Base-by-base conservation (phyloP, 306 rosid species). In the Cyamopsis tetragonoloba region DNA sequence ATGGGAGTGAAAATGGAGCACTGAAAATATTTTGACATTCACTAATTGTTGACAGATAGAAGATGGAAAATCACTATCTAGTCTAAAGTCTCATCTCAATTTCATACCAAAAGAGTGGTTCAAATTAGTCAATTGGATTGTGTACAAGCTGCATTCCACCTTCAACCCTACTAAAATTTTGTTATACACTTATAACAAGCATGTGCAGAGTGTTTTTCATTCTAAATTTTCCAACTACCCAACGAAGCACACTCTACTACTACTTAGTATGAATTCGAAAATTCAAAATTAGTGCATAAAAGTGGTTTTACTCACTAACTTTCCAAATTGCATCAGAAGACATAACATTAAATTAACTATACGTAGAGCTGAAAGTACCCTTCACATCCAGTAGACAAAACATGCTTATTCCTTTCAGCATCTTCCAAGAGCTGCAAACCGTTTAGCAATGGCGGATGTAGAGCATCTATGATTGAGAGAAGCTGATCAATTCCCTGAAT, bases 371-470 rank as follows among this genome's bases (percentile, higher is more conserved):
- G 14, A 59, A 48, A 81, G 53, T 84, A 87, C 97, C 97, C 82
- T 69, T 90, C 82, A 77, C 70, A 84, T 35, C 95, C 97, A 68
- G 88, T 83, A 56, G 84, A 66, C 26, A 87, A 72, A 48, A 83
- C 73, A 57, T 37, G 86, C 26, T 80, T 80, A 75, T 66, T 75
- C 78, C 58, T 53, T 28, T 53, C 44, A 50, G 75, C 68, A 31
- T 80, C 81, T 66, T 76, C 76, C 55, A 80, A 19, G 7, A 80
- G 76, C 56, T 80, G 73, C 79, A 75, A 73, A 20, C 84, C 84
- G 14, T 55, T 80, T 3, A 71, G 46, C 60, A 80, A 60, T 3
- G 84, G 81, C 31, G 71, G 76, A 3, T 54, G 79, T 48, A 53
- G 34, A 72, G 69, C 72, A 28, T 80, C 76, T 5, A 80, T 31